A percentile compares a stretch with the other conserved stretches of the same genome.
Conservation (phyloP, 495 filamentous ascomycete species). For the Clavariopsis aquatica region DNA sequence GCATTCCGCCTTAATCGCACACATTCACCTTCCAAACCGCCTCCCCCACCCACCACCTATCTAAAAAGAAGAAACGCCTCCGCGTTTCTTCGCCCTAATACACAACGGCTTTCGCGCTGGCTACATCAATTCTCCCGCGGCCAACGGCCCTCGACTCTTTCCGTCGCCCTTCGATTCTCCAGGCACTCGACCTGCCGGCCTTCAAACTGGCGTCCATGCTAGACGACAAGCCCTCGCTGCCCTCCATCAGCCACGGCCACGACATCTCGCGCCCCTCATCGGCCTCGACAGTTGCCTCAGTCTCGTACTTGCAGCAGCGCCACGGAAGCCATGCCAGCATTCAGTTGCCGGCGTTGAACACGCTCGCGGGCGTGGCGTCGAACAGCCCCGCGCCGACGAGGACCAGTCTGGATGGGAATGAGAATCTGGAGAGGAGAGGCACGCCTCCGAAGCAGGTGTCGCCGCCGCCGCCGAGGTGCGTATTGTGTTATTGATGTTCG, state of each 20-base stretch:
- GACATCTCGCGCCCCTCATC: conserved; percentile 48
- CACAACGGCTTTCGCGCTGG: conserved; percentile 39
- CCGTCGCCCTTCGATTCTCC: conserved; percentile 35
- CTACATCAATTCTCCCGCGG: conserved; percentile 37
- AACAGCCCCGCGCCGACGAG: conserved; percentile 61
- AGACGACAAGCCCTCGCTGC: conserved; percentile 36
- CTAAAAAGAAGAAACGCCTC: conserved; percentile 29
- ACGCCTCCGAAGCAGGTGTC: conserved; percentile 20
- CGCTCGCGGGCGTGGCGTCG: conserved; percentile 64
- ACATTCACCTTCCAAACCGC: neutral
- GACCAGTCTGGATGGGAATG: conserved; percentile 11
- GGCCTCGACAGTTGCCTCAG: conserved; percentile 45
- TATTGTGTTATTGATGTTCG: neutral
- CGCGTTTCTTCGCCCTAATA: conserved; percentile 38
- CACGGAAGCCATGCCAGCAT: conserved; percentile 48
- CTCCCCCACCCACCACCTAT: conserved; percentile 1
- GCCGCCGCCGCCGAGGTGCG: conserved; percentile 24
- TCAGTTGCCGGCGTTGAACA: conserved; percentile 61
- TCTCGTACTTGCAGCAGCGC: conserved; percentile 36
- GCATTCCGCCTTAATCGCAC: neutral
- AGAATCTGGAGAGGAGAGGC: conserved; percentile 15
- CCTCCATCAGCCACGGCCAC: conserved; percentile 38
- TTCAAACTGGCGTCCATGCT: conserved; percentile 36
- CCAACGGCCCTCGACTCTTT: conserved; percentile 37
- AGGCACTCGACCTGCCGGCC: conserved; percentile 38